A percentile compares a stretch with the other conserved stretches of the same genome.
Evolutionary conservation across 164 flowering plant species (phyloP).

Genomic region (Cinnamomum chago): DNA sequence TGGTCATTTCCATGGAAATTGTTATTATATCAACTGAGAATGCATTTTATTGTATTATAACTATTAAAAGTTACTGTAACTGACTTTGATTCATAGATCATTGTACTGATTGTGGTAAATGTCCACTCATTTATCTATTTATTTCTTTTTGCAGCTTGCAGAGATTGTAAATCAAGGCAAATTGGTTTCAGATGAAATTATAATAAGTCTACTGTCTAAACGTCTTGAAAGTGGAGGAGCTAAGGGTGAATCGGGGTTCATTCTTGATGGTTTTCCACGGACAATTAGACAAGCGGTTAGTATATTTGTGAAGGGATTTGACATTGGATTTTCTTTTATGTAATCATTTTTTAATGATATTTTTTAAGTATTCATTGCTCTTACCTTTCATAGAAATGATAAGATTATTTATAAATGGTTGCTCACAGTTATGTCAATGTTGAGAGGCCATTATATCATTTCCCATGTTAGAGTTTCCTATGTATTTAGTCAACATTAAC

Average conservation of each 20-base stretch:
- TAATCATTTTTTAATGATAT: background rate
- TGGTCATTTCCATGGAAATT: background rate
- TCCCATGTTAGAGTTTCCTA: too few relatives aligned
- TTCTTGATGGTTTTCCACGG: conserved; percentile 96
- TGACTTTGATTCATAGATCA: too few relatives aligned
- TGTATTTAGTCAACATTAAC: too few relatives aligned
- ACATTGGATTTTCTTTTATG: background rate
- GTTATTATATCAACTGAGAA: background rate
- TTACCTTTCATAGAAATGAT: too few relatives aligned
- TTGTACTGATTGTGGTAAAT: too few relatives aligned
- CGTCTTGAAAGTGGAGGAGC: conserved; percentile 73
- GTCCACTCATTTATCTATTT: background rate
- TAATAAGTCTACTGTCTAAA: conserved; percentile 68
- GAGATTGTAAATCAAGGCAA: conserved; percentile 84
- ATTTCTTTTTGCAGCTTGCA: conserved; percentile 52
- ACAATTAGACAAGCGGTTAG: conserved; percentile 92
- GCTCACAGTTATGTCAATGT: too few relatives aligned
- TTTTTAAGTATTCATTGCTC: too few relatives aligned
- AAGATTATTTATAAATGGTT: too few relatives aligned
- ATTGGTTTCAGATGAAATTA: conserved; percentile 87
- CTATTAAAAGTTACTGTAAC: too few relatives aligned
- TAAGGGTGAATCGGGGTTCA: conserved; percentile 82
- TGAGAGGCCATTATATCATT: too few relatives aligned
- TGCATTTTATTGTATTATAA: too few relatives aligned
- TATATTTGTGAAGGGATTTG: conserved; percentile 3